Conservation (phyloP, 192 early-diverging fungal genomes). For the Podila horticola region DNA sequence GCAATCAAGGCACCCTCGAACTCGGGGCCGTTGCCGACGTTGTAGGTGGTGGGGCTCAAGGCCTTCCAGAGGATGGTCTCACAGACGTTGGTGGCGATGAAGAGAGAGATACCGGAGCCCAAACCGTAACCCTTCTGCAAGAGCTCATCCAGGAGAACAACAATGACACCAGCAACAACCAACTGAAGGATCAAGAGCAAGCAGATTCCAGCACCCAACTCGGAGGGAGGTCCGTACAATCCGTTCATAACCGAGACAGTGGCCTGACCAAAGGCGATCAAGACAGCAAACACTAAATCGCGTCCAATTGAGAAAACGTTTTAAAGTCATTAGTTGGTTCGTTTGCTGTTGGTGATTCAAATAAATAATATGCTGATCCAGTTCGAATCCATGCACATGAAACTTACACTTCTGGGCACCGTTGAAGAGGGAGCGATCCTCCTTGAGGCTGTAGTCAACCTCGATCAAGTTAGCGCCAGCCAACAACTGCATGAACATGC, state of each 20-base stretch:
- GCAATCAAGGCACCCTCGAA: slow-evolving; percentile 98
- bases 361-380: too few species aligned
- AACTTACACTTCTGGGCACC: slow-evolving; percentile 95
- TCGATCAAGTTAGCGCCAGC: slow-evolving; percentile 99
- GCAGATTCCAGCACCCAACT: slow-evolving; percentile 96
- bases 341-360: slow-evolving; percentile 65
- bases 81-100: slow-evolving; percentile 99
- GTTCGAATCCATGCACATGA: too few species aligned
- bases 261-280: slow-evolving; percentile 98
- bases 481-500: slow-evolving; percentile 99
- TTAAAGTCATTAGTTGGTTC: too few species aligned
- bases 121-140: slow-evolving; percentile 99
- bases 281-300: slow-evolving; percentile 90
- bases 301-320: too few species aligned
- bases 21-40: slow-evolving; percentile 97
- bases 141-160: slow-evolving; percentile 98
- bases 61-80: slow-evolving; percentile 99
- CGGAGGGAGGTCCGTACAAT: slow-evolving; percentile 95
- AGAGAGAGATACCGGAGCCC: slow-evolving; percentile 98
- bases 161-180: slow-evolving; percentile 96
- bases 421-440: slow-evolving; percentile 97
- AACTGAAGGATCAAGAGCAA: slow-evolving; percentile 97
- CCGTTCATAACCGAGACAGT: slow-evolving; percentile 98
- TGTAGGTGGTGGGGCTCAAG: slow-evolving; percentile 96
- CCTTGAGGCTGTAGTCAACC: slow-evolving; percentile 98